A percentile compares a stretch with the other conserved stretches of the same genome.
Evolutionary conservation across 164 flowering plant genomes (phyloP).

Genomic region (Malania oleifera): DNA sequence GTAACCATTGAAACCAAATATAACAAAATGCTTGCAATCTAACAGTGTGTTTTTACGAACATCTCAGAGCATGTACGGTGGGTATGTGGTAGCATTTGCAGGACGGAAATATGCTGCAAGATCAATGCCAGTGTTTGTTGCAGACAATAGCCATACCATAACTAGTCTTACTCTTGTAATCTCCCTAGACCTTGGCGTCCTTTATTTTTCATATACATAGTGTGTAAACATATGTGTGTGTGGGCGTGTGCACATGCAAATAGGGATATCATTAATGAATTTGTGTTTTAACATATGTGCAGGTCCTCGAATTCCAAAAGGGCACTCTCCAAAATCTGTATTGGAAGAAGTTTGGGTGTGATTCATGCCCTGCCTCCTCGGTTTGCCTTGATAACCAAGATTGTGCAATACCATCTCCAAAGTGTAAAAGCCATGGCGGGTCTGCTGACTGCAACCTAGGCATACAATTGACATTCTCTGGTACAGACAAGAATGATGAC

Average conservation of each 20-base stretch:
- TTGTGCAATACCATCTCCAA: constrained; percentile 43
- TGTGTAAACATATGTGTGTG: no score
- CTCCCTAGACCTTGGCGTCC: background rate
- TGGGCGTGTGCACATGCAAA: no score
- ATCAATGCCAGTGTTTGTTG: constrained; percentile 48
- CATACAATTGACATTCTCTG: constrained; percentile 71
- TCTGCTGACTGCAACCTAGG: constrained; percentile 38
- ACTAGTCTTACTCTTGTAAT: constrained; percentile 68
- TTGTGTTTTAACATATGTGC: background rate
- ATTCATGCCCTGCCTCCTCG: constrained; percentile 29
- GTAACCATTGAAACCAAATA: no score
- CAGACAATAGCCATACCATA: constrained; percentile 40
- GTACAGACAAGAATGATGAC: constrained; percentile 54
- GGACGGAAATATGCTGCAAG: constrained; percentile 77
- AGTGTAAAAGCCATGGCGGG: constrained; percentile 46
- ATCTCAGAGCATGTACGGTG: constrained; percentile 35
- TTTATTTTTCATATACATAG: constrained; percentile 1
- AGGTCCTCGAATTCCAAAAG: constrained; percentile 71
- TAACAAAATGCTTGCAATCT: no score
- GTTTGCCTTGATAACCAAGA: constrained; percentile 47
- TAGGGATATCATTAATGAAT: no score
- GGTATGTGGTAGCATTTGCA: constrained; percentile 74
- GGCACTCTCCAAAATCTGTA: constrained; percentile 57
- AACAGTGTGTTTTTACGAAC: background rate
- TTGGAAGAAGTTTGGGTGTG: constrained; percentile 68